Evolutionary conservation across 345 rosid species (phyloP), one percentile per base, ranked within the genome.

Genomic region (Dipteronia dyeriana): DNA sequence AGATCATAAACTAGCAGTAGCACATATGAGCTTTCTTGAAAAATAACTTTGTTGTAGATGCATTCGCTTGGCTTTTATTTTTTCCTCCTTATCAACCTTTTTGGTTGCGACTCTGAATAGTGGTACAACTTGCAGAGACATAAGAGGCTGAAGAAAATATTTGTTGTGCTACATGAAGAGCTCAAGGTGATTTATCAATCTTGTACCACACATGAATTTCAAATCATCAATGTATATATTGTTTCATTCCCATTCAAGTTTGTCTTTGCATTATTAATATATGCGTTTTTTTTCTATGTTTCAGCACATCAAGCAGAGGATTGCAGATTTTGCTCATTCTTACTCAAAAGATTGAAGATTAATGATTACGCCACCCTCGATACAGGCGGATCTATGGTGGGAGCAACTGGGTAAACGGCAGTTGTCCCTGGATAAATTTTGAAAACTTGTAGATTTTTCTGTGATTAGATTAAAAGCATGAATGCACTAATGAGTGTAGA

Each of bases 291-390:
- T 20, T 77, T 66, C 61, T 61, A 56, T 23, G 51, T 79, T 85
- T 91, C 95, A 95, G 99, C 79, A 88, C 78, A 82, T 93, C 71
- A 95, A 95, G 85, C 90, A 93, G 83, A 87, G 88, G 86, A 87
- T 95, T 41, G 80, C 51, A 79, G 98, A 95, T 66, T 95, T 82
- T 43, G 95, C 91, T 31, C 65, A 49, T 34, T 45, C 87, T 5
- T 78, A 78, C 59, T 41, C 83, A 38, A 83, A 84, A 78, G 91
- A 85, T 74, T 87, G 88, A 86, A 71, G 73, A 61, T 53, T 34
- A 66, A 20, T 20, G 9, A 31, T 43, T 8, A 4, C 38, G 62
- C 39, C 1, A 13, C 22, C 20, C 49, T 60, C 26, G 7, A 20
- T 2, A 16, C 20, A 3, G 41, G 56, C 10, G 8, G 47, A 10